Conservation (phyloP, 805 yeast genomes). For the Cyberlindnera lachancei region DNA sequence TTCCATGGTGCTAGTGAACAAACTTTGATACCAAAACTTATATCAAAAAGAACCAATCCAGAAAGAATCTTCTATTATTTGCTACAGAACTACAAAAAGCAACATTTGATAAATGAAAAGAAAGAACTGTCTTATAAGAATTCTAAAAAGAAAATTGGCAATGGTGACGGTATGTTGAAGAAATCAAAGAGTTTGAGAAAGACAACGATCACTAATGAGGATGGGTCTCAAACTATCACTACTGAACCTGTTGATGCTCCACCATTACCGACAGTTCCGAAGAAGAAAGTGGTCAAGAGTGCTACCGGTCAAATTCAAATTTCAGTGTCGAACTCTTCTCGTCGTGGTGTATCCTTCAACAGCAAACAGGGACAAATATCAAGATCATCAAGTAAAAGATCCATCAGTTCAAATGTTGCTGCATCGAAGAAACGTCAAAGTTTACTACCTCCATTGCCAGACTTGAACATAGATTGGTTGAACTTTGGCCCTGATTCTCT, state of each 20-base stretch:
- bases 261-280: slow-evolving; percentile 13
- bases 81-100: slow-evolving; percentile 64
- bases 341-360: slow-evolving; percentile 26
- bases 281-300: slow-evolving; percentile 17
- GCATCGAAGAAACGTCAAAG: slow-evolving; percentile 19
- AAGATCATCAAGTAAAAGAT: slow-evolving; percentile 21
- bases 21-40: slow-evolving; percentile 43
- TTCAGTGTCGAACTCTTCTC: slow-evolving; percentile 24
- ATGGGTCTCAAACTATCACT: slow-evolving; percentile 20
- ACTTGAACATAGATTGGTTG: slow-evolving; percentile 20
- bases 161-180: slow-evolving; percentile 29
- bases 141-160: slow-evolving; percentile 22
- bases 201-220: slow-evolving; percentile 31
- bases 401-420: slow-evolving; percentile 5
- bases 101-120: slow-evolving; percentile 34
- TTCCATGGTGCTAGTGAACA: slow-evolving; percentile 71
- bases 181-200: slow-evolving; percentile 33
- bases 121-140: slow-evolving; percentile 11
- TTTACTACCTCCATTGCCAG: slow-evolving; percentile 24
- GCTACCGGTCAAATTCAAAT: slow-evolving; percentile 23
- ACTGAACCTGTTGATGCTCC: slow-evolving; percentile 12
- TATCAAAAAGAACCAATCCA: slow-evolving; percentile 51
- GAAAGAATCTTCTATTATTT: slow-evolving; percentile 80
- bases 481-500: slow-evolving; percentile 11
- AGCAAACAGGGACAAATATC: slow-evolving; percentile 16